Conservation (phyloP, 352 stramenopile species). For the Thalassiosira mediterranea region DNA sequence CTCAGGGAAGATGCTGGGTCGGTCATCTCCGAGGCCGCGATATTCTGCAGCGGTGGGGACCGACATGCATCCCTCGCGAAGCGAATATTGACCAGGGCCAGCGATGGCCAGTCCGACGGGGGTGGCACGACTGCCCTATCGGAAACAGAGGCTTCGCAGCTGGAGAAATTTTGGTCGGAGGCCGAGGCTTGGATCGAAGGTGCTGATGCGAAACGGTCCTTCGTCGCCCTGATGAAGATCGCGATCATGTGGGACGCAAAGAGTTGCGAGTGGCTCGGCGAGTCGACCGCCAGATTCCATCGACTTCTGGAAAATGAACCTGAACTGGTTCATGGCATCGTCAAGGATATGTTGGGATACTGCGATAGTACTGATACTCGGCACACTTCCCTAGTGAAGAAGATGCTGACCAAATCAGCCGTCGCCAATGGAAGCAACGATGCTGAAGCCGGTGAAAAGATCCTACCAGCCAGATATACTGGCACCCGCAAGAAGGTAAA, state of each 20-base stretch:
- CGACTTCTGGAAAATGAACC: slow-evolving; percentile 17
- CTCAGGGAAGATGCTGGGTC: neutral
- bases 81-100: slow-evolving; percentile 45
- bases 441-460: neutral
- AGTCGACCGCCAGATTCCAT: slow-evolving; percentile 20
- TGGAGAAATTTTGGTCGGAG: slow-evolving; percentile 41
- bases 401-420: slow-evolving; percentile 24
- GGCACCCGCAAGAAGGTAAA: slow-evolving; percentile 25
- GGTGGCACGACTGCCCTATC: slow-evolving; percentile 1
- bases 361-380: slow-evolving; percentile 26
- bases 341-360: slow-evolving; percentile 16
- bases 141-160: slow-evolving; percentile 13
- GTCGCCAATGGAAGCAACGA: slow-evolving; percentile 4
- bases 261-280: slow-evolving; percentile 28
- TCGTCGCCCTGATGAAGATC: slow-evolving; percentile 36
- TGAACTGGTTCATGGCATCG: slow-evolving; percentile 10
- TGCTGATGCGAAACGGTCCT: slow-evolving; percentile 10
- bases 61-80: slow-evolving; percentile 50
- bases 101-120: neutral
- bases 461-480: neutral
- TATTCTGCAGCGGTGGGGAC: slow-evolving; percentile 51
- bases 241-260: slow-evolving; percentile 39
- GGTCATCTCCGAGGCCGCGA: slow-evolving; percentile 36
- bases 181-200: slow-evolving; percentile 19
- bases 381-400: slow-evolving; percentile 29